Base-by-base conservation (phyloP, 2,329 filamentous ascomycete species). In the Beauveria bassiana region DNA sequence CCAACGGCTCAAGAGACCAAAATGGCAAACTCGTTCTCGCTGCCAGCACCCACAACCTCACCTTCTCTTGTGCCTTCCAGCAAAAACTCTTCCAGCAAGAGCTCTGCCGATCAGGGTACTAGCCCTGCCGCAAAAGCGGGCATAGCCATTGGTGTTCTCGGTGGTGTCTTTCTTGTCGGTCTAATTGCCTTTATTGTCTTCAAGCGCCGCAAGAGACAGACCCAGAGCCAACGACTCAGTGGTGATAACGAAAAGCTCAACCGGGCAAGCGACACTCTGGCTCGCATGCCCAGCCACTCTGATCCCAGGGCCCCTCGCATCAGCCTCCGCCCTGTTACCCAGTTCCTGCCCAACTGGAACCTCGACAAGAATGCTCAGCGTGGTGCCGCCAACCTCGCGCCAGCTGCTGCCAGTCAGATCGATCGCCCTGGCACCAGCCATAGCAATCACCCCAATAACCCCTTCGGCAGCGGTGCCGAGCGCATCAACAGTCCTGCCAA, bases 251-350 rank as follows among this genome's bases (percentile, higher is more conserved):
- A 93, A 73, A 93, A 92, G 75, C 78, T 62, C 74, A 75, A 4
- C 71, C 61, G 64, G 18, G 64, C 65, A 31, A 64, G 76, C 24
- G 62, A 63, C 24, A 12, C 7, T 20, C 52, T 63, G 18, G 57
- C 52, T 5, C 56, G 56, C 22, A 63, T 63, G 62, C 62, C 62
- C 10, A 61, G 59, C 38, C 50, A 42, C 28, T 47, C 50, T n/a
- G 43, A 54, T 7, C 51, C 58, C 72, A 65, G 78, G 80, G 87
- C 92, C 50, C 91, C 92, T n/a, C 88, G 88, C 64, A 81, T 97
- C 64, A 96, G 91, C 70, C 81, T 96, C 59, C 88, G 91, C 55
- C 92, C 92, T 3, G 84, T 95, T 54, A 93, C 91, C 46, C 86
- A 95, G 69, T 93, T 96, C 75, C 81, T 90, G 45, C 89, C 91